phyloP scores from a whole-genome alignment of 2,329 filamentous ascomycete genomes.

The Botrytis elliptica region DNA sequence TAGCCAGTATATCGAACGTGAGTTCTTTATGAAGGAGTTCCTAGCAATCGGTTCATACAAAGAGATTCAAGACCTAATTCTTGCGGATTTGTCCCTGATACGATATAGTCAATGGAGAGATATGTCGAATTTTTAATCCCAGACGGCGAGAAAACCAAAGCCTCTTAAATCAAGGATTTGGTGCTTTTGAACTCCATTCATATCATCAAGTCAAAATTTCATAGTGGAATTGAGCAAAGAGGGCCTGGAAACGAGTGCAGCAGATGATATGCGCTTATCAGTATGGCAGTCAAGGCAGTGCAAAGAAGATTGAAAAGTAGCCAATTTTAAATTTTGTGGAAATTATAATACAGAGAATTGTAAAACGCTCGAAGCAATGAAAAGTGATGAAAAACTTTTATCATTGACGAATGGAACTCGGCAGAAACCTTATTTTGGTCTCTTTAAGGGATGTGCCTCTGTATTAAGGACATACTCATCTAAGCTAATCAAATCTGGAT shows the following conservation, averaged over 20 bases:
- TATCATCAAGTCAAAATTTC: no score
- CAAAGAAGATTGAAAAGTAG: neutral
- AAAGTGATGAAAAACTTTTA: neutral
- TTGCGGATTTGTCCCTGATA: neutral
- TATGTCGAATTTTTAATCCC: neutral
- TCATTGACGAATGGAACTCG: neutral
- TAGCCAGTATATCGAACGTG: neutral
- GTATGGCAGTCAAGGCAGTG: neutral
- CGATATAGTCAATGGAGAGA: neutral
- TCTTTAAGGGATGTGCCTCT: conserved; percentile 33
- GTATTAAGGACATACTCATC: conserved; percentile 56
- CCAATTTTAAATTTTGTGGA: neutral
- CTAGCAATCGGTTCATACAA: neutral
- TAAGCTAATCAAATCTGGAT: conserved; percentile 54
- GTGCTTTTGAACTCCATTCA: neutral
- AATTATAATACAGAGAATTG: neutral
- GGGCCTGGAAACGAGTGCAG: no score
- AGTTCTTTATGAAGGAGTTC: no score
- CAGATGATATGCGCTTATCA: neutral
- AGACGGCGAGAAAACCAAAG: no score
- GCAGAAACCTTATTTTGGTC: conserved; percentile 33
- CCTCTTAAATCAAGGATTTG: neutral
- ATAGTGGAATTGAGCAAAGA: neutral
- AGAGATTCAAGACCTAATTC: neutral
- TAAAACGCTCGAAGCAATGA: neutral